A percentile compares a stretch with the other conserved stretches of the same genome.
Evolutionary conservation across 192 early-diverging fungal genomes (phyloP).

Genomic region (Dissophora globulifera): DNA sequence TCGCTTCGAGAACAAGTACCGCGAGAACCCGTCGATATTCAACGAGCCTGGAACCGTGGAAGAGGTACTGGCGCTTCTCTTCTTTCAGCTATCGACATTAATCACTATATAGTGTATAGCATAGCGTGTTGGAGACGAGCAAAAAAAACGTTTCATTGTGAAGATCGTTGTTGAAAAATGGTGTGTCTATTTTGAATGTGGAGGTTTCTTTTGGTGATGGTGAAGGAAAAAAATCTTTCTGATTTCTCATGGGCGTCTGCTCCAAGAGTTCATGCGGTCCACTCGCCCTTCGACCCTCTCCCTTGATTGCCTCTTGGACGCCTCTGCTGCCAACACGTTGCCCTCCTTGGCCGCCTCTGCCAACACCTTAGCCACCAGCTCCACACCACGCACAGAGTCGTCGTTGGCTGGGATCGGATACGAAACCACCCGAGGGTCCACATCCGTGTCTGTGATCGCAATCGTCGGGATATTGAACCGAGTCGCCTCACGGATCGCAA

Average conservation of each 20-base stretch:
- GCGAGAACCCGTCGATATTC: too few relatives aligned
- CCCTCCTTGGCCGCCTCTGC: constrained; percentile 78
- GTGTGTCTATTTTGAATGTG: too few relatives aligned
- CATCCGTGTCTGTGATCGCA: constrained; percentile 92
- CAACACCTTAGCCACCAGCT: constrained; percentile 84
- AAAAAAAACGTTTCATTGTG: too few relatives aligned
- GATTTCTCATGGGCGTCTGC: constrained; percentile 24
- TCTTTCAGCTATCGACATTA: too few relatives aligned
- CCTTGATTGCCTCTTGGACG: constrained; percentile 13
- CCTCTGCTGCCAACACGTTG: constrained; percentile 21
- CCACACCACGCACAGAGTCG: constrained; percentile 81
- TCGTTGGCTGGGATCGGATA: constrained; percentile 97
- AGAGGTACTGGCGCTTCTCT: too few relatives aligned
- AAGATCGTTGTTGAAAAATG: too few relatives aligned
- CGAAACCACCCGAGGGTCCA: constrained; percentile 82
- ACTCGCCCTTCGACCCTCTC: constrained; percentile 50
- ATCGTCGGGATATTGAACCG: constrained; percentile 86
- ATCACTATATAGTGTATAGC: too few relatives aligned
- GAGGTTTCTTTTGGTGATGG: too few relatives aligned
- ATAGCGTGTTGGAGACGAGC: too few relatives aligned
- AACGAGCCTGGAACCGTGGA: too few relatives aligned
- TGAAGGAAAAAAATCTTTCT: too few relatives aligned
- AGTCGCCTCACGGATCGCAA: constrained; percentile 84
- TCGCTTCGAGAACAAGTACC: too few relatives aligned
- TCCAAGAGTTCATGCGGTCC: constrained; percentile 43